Conservation (phyloP, 306 rosid species). For the Styphnolobium japonicum region DNA sequence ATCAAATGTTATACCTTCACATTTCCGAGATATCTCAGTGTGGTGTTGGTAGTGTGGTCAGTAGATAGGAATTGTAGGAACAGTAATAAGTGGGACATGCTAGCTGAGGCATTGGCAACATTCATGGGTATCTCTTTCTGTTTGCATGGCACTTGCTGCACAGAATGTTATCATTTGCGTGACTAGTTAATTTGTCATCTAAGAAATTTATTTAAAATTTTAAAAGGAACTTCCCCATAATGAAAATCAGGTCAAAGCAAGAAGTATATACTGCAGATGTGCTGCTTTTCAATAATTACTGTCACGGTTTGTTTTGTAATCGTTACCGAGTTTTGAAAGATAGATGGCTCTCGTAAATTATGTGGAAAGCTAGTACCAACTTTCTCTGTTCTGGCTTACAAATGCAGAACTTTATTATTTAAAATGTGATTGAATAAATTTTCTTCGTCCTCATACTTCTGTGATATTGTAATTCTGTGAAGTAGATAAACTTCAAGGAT, state of each 20-base stretch:
- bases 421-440: no score
- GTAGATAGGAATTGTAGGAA: background rate
- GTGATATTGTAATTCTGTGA: no score
- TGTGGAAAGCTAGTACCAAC: no score
- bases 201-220: background rate
- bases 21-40: background rate
- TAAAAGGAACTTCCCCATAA: background rate
- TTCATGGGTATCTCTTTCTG: background rate
- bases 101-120: background rate
- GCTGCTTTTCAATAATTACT: background rate
- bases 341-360: background rate
- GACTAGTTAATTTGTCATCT: no score
- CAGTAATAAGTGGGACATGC: background rate
- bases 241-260: background rate
- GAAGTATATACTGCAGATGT: background rate
- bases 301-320: background rate
- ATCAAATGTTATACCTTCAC: slow-evolving; percentile 23
- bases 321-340: background rate
- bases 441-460: no score
- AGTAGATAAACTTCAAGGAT: no score
- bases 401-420: no score
- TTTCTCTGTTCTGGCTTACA: no score
- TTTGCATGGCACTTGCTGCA: background rate
- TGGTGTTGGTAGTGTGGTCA: background rate
- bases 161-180: no score